Conservation (phyloP, 1,284 basidiomycete genomes). For the Cryptococcus sp. region DNA sequence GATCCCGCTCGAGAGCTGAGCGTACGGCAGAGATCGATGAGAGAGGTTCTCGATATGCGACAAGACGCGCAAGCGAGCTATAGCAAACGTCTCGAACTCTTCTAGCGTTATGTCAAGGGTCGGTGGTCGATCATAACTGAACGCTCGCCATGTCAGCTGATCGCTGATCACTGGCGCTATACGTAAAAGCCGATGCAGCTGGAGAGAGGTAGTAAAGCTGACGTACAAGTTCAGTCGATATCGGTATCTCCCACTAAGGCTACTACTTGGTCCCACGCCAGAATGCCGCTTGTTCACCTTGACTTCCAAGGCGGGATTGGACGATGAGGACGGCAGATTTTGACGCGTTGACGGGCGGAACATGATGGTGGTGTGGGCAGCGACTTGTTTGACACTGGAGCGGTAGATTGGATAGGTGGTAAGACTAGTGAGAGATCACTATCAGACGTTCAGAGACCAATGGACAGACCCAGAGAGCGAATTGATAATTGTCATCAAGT, state of each 20-base stretch:
- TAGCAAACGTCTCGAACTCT: conserved; percentile 90
- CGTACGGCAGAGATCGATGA: conserved; percentile 51
- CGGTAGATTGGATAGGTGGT: too few species aligned
- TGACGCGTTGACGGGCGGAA: conserved; percentile 21
- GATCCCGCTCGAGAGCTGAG: conserved; percentile 40
- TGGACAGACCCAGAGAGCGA: too few species aligned
- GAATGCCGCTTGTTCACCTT: conserved; percentile 44
- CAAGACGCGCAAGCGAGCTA: conserved; percentile 80
- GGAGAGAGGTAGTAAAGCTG: not conserved
- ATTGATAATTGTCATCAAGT: too few species aligned
- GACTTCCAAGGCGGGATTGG: conserved; percentile 32
- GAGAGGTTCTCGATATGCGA: conserved; percentile 87
- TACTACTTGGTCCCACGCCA: conserved; percentile 6
- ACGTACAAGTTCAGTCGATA: conserved; percentile 78
- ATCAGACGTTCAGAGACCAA: too few species aligned
- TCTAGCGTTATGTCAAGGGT: conserved; percentile 89
- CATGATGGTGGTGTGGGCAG: conserved; percentile 4
- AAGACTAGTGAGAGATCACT: too few species aligned
- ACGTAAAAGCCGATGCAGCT: not conserved
- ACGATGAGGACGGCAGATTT: conserved; percentile 22
- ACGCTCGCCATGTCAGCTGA: not conserved
- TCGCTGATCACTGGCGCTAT: not conserved
- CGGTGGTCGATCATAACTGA: conserved; percentile 84
- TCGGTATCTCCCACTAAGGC: conserved; percentile 58
- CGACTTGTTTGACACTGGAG: too few species aligned